phyloP scores from a whole-genome alignment of 441 rosid species.

The Francoa sonchifolia region DNA sequence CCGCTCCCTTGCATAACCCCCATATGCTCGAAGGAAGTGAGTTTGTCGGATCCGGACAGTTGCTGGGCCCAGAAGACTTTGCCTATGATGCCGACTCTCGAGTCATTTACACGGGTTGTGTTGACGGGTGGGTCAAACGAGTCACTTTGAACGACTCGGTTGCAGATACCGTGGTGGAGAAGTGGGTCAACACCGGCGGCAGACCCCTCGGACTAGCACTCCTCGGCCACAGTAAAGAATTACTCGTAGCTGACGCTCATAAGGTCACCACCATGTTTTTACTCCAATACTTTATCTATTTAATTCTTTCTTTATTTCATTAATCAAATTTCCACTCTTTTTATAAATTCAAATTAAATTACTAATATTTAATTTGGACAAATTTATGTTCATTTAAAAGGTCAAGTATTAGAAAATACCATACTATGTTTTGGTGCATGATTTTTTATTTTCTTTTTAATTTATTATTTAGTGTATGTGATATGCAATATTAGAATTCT shows the following conservation, averaged over 20 bases:
- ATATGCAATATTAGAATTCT: too few relatives aligned
- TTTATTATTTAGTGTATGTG: too few relatives aligned
- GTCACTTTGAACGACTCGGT: conserved; percentile 29
- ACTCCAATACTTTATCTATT: neutral
- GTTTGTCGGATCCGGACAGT: conserved; percentile 23
- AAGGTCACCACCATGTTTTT: conserved; percentile 25
- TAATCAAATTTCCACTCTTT: too few relatives aligned
- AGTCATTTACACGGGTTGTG: conserved; percentile 40
- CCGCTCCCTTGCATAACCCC: conserved; percentile 15
- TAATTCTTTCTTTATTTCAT: too few relatives aligned
- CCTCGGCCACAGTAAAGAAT: conserved; percentile 24
- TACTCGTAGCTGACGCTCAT: conserved; percentile 51
- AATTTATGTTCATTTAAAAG: too few relatives aligned
- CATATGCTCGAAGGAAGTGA: conserved; percentile 29
- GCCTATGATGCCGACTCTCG: conserved; percentile 25
- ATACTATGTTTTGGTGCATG: too few relatives aligned
- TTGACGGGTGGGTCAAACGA: conserved; percentile 61
- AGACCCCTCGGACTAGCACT: conserved; percentile 76
- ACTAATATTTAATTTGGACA: too few relatives aligned
- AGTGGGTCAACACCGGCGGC: conserved; percentile 64
- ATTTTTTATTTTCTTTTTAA: too few relatives aligned
- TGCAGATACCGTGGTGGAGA: conserved; percentile 28
- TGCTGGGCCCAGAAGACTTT: conserved; percentile 42
- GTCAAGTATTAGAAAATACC: too few relatives aligned
- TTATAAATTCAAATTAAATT: too few relatives aligned